Conservation (phyloP, 192 early-diverging fungal species). For the Funneliformis mosseae region DNA sequence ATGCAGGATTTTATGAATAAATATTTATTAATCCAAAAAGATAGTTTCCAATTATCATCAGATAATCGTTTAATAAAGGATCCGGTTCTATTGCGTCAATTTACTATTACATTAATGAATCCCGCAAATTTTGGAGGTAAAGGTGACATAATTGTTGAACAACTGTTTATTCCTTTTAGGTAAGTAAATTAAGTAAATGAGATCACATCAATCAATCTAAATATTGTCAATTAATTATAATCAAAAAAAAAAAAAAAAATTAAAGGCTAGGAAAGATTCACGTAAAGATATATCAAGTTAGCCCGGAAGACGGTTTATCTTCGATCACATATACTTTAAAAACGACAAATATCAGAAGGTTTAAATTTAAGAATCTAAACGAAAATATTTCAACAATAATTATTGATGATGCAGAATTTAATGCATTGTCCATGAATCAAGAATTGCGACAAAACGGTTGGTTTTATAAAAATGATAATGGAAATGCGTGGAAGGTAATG, state of each 20-base stretch:
- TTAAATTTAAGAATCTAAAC: conserved; percentile 52
- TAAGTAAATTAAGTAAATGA: conserved; percentile 29
- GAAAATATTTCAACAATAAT: conserved; percentile 42
- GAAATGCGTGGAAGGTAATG: conserved; percentile 31
- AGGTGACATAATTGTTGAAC: conserved; percentile 67
- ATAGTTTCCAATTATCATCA: not conserved
- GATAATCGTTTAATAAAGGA: not conserved
- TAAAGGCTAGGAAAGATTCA: conserved; percentile 40
- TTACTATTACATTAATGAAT: conserved; percentile 64
- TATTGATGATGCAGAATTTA: conserved; percentile 28
- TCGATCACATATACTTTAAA: conserved; percentile 48
- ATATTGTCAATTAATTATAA: not conserved
- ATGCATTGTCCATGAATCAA: not conserved
- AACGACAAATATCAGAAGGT: conserved; percentile 67
- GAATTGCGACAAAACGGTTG: not conserved
- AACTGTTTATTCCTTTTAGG: conserved; percentile 68
- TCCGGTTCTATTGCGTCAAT: conserved; percentile 56
- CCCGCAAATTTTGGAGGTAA: conserved; percentile 68
- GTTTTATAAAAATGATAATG: conserved; percentile 13
- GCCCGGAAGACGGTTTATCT: conserved; percentile 37
- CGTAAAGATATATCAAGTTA: not conserved
- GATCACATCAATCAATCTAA: not conserved
- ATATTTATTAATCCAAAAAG: conserved; percentile 30
- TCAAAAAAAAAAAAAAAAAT: not conserved
- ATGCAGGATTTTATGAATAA: conserved; percentile 52